phyloP scores from a whole-genome alignment of 441 rosid species.

The Cnidoscolus chayamansa region DNA sequence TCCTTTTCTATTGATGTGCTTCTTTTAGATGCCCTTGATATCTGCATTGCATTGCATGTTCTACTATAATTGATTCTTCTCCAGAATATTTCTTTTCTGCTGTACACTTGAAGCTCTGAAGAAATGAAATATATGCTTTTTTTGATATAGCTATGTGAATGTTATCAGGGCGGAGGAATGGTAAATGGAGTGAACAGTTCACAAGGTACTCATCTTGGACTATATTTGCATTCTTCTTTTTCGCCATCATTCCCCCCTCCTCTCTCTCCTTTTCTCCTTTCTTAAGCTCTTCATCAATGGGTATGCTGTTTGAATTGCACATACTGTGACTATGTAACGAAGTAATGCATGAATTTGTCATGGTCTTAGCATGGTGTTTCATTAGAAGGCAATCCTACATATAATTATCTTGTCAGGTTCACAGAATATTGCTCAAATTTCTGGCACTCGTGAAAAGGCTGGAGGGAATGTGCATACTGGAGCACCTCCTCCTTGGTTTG shows the following conservation, averaged over 20 bases:
- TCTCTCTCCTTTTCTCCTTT: constrained; percentile 2
- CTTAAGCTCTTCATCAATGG: neutral
- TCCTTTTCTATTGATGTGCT: neutral
- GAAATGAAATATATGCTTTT: constrained; percentile 3
- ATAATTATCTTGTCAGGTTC: constrained; percentile 37
- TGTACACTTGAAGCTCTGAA: neutral
- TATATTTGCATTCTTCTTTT: constrained; percentile 6
- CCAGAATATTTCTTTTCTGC: constrained; percentile 5
- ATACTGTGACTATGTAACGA: constrained; percentile 1
- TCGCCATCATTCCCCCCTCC: neutral
- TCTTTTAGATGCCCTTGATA: neutral
- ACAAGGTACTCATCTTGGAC: constrained; percentile 42
- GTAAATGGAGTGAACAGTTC: constrained; percentile 32
- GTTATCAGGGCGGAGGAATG: constrained; percentile 34
- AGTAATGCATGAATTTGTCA: neutral
- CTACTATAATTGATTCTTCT: neutral
- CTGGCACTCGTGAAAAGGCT: constrained; percentile 32
- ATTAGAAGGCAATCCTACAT: constrained; percentile 4
- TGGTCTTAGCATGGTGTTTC: constrained; percentile 2
- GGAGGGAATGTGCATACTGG: constrained; percentile 78
- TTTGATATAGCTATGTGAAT: constrained; percentile 33
- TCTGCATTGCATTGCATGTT: constrained; percentile 13
- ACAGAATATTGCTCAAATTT: constrained; percentile 34
- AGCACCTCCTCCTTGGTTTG: constrained; percentile 88
- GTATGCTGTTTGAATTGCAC: constrained; percentile 7